Evolutionary conservation across 495 filamentous ascomycete genomes (phyloP), one percentile per base, ranked within the genome.

Genomic region (Penicillium coprophilum): DNA sequence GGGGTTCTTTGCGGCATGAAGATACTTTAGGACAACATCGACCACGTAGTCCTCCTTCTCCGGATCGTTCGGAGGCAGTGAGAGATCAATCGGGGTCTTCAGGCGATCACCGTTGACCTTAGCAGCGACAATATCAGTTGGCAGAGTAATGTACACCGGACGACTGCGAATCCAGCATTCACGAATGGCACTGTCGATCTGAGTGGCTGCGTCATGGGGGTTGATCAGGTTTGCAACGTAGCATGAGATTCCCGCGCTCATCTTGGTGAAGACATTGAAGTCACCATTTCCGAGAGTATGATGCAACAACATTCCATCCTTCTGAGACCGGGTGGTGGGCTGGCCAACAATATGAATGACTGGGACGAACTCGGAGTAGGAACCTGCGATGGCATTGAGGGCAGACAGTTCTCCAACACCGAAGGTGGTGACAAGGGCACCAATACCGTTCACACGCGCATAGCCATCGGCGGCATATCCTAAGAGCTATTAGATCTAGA

Each of bases 281-380:
- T 94, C 87, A 28, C 92, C 92, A 65, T 96, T 94, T 31, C 91
- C 92, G 13, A 97, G 85, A 1, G 92, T 96, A 71, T 97, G 93
- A 68, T 97, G 93, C 12, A 97, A 78, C n/a, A 95, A 76, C 71
- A 79, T 77, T 11, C 81, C 80, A 68, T 78, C 74, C 49, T 69
- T 75, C 55, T 84, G 81, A 4, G 77, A 77, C 10, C 70, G 54
- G 21, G 72, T 79, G 28, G 71, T 70, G 12, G 84, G 82, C 55
- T 84, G 83, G 53, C 85, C 85, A 43, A 87, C 85, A 53, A 87
- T 85, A 56, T 88, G 85, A 23, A 84, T 71, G 39, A 88, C 75
- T 0, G 84, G 84, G 1, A 85, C 83, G 46, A 75, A 82, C 62
- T 87, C 84, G 6, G 77, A 81, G 67, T 81, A 86, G 17, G 82